Conservation (phyloP, 306 rosid genomes). For the Ceratonia siliqua region DNA sequence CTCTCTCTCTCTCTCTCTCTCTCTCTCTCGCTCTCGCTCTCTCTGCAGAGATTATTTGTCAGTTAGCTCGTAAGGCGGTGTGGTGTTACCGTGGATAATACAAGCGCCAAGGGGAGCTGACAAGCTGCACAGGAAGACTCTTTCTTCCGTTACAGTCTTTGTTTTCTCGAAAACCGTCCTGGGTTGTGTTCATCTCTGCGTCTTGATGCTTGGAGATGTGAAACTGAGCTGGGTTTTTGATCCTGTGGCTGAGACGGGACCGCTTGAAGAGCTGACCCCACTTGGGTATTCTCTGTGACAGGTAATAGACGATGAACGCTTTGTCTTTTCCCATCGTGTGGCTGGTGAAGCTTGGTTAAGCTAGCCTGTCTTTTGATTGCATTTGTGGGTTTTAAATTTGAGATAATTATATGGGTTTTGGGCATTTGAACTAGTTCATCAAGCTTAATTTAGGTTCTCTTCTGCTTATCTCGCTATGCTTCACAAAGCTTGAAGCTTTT, state of each 20-base stretch:
- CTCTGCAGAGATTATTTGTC: constrained; percentile 26
- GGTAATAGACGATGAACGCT: constrained; percentile 18
- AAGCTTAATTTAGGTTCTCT: constrained; percentile 13
- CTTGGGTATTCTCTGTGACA: constrained; percentile 22
- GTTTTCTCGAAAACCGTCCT: constrained; percentile 35
- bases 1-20: neutral
- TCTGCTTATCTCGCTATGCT: constrained; percentile 13
- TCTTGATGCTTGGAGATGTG: neutral
- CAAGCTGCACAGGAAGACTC: neutral
- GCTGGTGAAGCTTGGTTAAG: constrained; percentile 25
- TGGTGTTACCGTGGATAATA: neutral
- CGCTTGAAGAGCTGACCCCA: constrained; percentile 37
- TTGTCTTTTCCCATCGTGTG: constrained; percentile 33
- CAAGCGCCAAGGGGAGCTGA: constrained; percentile 5
- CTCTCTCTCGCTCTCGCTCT: constrained; percentile 1
- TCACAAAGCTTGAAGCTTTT: constrained; percentile 13
- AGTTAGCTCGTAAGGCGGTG: neutral
- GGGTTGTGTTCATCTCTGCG: constrained; percentile 5
- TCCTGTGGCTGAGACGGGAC: constrained; percentile 34
- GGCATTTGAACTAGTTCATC: constrained; percentile 20
- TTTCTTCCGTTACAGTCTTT: constrained; percentile 24
- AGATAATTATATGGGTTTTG: constrained; percentile 25
- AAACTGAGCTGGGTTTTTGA: constrained; percentile 22
- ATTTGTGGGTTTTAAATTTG: constrained; percentile 28
- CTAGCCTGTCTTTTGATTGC: constrained; percentile 1